Conservation (phyloP, 176 grass and related monocot species). For the Urochloa ruziziensis region DNA sequence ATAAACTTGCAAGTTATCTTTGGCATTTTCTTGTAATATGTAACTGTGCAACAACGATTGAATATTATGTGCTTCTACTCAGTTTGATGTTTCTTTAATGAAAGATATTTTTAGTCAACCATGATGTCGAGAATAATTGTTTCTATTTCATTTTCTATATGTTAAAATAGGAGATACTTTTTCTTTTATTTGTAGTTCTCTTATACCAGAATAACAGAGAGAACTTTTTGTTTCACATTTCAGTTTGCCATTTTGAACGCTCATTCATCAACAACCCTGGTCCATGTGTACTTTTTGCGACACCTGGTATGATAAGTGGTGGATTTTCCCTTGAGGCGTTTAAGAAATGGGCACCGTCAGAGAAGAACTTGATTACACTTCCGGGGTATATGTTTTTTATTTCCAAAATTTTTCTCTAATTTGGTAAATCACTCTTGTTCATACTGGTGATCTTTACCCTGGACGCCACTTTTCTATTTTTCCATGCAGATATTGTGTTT, state of each 20-base stretch:
- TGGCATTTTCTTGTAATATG: not conserved
- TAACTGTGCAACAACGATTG: not conserved
- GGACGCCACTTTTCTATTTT: not conserved
- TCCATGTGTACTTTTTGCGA: slow-evolving; percentile 98
- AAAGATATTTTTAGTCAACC: not conserved
- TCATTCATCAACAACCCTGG: slow-evolving; percentile 81
- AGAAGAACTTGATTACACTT: slow-evolving; percentile 83
- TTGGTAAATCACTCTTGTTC: not conserved
- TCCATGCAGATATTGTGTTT: slow-evolving; percentile 84
- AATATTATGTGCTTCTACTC: not conserved
- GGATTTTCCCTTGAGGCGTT: slow-evolving; percentile 97
- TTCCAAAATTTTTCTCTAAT: not conserved
- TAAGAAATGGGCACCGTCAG: slow-evolving; percentile 95
- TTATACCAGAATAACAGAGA: not conserved
- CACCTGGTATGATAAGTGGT: slow-evolving; percentile 93
- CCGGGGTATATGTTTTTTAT: slow-evolving; percentile 60
- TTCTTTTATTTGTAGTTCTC: not conserved
- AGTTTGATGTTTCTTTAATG: not conserved
- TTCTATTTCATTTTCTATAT: too few species aligned
- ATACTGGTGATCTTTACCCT: not conserved
- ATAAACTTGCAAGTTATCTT: not conserved
- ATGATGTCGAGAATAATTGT: not conserved
- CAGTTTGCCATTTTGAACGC: slow-evolving; percentile 82
- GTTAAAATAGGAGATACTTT: not conserved
- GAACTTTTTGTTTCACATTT: slow-evolving; percentile 25